phyloP scores from a whole-genome alignment of 495 filamentous ascomycete genomes.

The Neurospora intermedia region DNA sequence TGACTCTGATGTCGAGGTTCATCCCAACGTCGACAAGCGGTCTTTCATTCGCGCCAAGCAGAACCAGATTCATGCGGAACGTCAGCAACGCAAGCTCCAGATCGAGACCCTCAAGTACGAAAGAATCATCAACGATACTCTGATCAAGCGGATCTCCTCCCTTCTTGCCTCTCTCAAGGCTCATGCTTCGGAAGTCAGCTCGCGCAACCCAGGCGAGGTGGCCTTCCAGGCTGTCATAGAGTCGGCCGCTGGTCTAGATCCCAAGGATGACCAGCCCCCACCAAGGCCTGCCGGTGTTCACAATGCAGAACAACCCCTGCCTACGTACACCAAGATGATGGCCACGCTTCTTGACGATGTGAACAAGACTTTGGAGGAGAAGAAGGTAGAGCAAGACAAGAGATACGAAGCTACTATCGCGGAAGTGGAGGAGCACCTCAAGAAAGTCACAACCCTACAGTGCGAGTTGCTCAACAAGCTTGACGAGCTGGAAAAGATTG shows the following conservation, averaged over 20 bases:
- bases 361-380: slow-evolving; percentile 74
- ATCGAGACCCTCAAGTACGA: slow-evolving; percentile 91
- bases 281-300: slow-evolving; percentile 65
- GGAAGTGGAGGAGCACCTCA: slow-evolving; percentile 63
- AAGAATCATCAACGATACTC: slow-evolving; percentile 81
- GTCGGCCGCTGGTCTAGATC: slow-evolving; percentile 44
- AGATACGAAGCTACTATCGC: slow-evolving; percentile 61
- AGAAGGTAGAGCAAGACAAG: slow-evolving; percentile 43
- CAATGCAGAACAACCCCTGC: slow-evolving; percentile 56
- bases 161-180: slow-evolving; percentile 60
- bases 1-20: slow-evolving; percentile 95
- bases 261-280: slow-evolving; percentile 65
- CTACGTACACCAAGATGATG: slow-evolving; percentile 94
- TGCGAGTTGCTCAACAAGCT: slow-evolving; percentile 60
- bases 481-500: slow-evolving; percentile 75
- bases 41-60: slow-evolving; percentile 99
- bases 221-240: slow-evolving; percentile 85
- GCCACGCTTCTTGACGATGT: slow-evolving; percentile 83
- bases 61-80: slow-evolving; percentile 87
- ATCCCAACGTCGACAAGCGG: slow-evolving; percentile 96
- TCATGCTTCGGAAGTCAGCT: slow-evolving; percentile 56
- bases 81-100: slow-evolving; percentile 69
- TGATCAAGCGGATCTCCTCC: slow-evolving; percentile 69
- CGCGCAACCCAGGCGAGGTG: slow-evolving; percentile 58
- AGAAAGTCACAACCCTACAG: slow-evolving; percentile 69